Evolutionary conservation across 1,284 basidiomycete genomes (phyloP).

Genomic region (Fomitopsis pinicola): DNA sequence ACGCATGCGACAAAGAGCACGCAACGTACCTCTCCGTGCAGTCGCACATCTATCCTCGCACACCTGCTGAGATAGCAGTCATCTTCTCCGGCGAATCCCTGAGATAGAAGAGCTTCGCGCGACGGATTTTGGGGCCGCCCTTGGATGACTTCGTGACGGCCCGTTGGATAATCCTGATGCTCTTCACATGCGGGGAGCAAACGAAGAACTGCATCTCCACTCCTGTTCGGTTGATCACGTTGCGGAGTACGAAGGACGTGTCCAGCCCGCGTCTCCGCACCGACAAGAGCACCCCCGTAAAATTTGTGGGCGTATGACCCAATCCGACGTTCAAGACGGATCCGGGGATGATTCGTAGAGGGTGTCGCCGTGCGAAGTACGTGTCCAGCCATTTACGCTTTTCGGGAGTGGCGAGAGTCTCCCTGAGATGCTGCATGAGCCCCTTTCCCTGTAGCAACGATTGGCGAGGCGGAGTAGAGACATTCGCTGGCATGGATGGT

Average conservation of each 20-base stretch:
- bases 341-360: conserved; percentile 68
- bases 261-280: conserved; percentile 78
- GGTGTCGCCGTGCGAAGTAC: conserved; percentile 68
- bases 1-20: neutral
- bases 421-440: conserved; percentile 72
- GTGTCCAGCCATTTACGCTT: conserved; percentile 63
- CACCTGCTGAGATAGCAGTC: conserved; percentile 64
- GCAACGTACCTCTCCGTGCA: conserved; percentile 1
- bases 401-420: conserved; percentile 60
- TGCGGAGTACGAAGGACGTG: conserved; percentile 81
- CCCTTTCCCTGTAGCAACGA: conserved; percentile 67
- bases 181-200: conserved; percentile 80
- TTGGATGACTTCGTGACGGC: conserved; percentile 44
- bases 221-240: conserved; percentile 84
- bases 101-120: conserved; percentile 77
- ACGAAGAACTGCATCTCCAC: conserved; percentile 90
- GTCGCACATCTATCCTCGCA: conserved; percentile 25
- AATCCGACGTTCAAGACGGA: conserved; percentile 76
- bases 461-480: conserved; percentile 38
- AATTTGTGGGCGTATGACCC: conserved; percentile 69
- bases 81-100: conserved; percentile 78
- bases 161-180: conserved; percentile 70
- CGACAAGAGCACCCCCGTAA: conserved; percentile 83
- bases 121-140: conserved; percentile 50
- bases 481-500: conserved; percentile 32